Base-by-base conservation (phyloP, 805 yeast genomes). In the Saccharomycopsis malanga region DNA sequence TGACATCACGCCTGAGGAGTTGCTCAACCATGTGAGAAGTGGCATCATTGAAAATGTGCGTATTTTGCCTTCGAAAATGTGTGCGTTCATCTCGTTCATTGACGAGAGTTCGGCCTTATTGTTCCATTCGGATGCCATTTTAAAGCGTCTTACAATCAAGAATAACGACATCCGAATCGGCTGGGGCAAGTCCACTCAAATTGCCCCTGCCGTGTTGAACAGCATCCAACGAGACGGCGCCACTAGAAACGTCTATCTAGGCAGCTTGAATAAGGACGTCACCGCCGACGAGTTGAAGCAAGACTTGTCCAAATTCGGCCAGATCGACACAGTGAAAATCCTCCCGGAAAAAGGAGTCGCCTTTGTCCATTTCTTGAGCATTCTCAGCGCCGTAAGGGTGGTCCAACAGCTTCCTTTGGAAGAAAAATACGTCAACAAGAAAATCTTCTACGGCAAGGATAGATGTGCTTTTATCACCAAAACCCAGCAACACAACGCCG, bases 401-500 rank as follows among this genome's bases (percentile, higher is more conserved):
- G 96, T 88, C 39, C 78, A 84, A 42, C 77, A 77, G 49, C 70
- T 93, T 47, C 85, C 91, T 1, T 67, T 76, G 27, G 65, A 71
- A 41, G 80, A 79, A 34, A 80, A 79, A 58, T 91, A 88, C 70
- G 69, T 74, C 48, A 83, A 80, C 54, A 79, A 83, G 49, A 87
- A 86, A 63, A 83, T 94, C 36, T 86, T 78, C 58, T 89, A 87
- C 60, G 98, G 97, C 52, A 89, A 88, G 63, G 98, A 91, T 65
- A 74, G 98, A 65, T 86, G 93, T 69, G 96, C 96, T 2, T 87
- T 87, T 58, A 86, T 91, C 39, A 87, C 96, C 22, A 87, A 87
- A 63, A 85, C 96, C 15, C 97, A 93, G 65, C 96, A 88, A 66
- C 96, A 89, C 61, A 88, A 91, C 61, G 98, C 97, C 17, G 96